Evolutionary conservation across 1,284 basidiomycete genomes (phyloP).

Genomic region (Apiotrichum gamsii): DNA sequence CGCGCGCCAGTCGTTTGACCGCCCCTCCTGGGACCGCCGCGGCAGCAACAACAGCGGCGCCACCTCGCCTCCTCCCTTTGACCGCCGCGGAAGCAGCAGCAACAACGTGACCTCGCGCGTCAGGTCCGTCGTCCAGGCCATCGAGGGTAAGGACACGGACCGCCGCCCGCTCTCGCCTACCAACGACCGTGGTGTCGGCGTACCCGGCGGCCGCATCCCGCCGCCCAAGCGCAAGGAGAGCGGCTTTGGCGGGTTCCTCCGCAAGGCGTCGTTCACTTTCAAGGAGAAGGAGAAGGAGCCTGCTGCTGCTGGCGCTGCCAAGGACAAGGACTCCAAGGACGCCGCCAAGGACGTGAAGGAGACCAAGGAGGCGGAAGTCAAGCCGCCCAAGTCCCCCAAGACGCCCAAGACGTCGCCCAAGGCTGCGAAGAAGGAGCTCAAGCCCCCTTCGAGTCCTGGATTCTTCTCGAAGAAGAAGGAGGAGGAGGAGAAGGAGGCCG

Average conservation of each 20-base stretch:
- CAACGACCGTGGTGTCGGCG: background rate
- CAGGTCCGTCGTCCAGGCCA: background rate
- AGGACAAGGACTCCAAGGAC: background rate
- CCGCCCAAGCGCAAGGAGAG: background rate
- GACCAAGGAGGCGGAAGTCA: too few species aligned
- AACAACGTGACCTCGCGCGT: background rate
- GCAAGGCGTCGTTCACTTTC: slow-evolving; percentile 1
- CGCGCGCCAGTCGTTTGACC: background rate
- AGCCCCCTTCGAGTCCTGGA: too few species aligned
- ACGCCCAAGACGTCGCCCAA: background rate
- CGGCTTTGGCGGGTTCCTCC: background rate
- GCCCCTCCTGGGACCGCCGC: background rate
- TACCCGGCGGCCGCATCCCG: background rate
- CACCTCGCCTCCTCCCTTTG: background rate
- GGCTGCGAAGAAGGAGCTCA: background rate
- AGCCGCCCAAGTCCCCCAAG: background rate
- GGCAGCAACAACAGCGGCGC: slow-evolving; percentile 25
- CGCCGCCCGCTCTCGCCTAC: background rate
- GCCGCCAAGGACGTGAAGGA: too few species aligned
- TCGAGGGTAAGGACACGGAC: background rate
- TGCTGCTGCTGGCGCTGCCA: background rate
- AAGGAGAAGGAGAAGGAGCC: background rate
- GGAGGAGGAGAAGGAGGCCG: background rate
- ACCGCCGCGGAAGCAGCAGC: background rate
- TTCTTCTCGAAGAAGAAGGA: too few species aligned